Base-by-base conservation (phyloP, 2,329 filamentous ascomycete species). In the Daldinia sp. region DNA sequence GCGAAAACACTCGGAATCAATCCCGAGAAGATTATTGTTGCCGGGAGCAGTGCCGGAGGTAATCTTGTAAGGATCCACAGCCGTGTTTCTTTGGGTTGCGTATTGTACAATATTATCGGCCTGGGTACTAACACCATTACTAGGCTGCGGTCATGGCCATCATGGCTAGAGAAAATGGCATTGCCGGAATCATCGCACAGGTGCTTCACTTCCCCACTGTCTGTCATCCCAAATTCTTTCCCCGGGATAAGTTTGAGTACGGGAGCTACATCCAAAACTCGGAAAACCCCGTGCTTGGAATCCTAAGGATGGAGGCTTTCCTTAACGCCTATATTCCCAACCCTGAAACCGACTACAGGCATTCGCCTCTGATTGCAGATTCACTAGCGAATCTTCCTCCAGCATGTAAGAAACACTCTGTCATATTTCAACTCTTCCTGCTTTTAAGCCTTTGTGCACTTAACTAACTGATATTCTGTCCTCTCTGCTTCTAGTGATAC, bases 41-140 rank as follows among this genome's bases (percentile, higher is more conserved):
- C 82, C 0, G 85, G 84, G 12, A 83, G 85, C 44, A 86, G 84
- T 48, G 84, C 84, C 0, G 84, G 84, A 30, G 84, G 81, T 4
- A 86, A 86, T 54, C 74, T 86, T 3, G 81, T 81, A 7, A 78
- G 76, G 67, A 23, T 55, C 74, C 0, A 78, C 79, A 33, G 46
- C 10, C 2, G 2, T 51, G 26, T 12, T 6, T n/a, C 26, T 30
- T 50, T 50, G 15, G 13, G 15, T 23, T 30, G 26, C 3, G 6
- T 18, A n/a, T 1, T 3, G 6, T 18, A n/a, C 1, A 13, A n/a
- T 4, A 9, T 30, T 9, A 50, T 6, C 6, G 2, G 10, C 33
- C 7, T 35, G 5, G 33, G 33, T 51, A 4, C 46, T 51, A 51
- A 51, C 26, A 28, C 7, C 10, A 33, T 33, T 18, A 33, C 7